Percentiles rank a stretch among this genome's conserved stretches.
Evolutionary conservation across 768 basidiomycete genomes (phyloP).

Genomic region (Tricholoma flavovirens): DNA sequence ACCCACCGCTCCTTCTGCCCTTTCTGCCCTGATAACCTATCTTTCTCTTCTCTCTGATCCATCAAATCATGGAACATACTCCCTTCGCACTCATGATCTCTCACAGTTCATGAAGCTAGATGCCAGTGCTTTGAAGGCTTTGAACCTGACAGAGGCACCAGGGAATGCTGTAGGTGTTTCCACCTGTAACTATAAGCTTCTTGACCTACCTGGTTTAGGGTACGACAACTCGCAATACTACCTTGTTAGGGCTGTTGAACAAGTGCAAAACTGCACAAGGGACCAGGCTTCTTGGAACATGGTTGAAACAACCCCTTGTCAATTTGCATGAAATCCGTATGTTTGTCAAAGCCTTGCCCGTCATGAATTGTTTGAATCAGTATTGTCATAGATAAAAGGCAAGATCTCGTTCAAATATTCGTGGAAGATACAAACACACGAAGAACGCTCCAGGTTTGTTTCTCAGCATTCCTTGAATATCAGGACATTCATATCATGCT

Average conservation of each 20-base stretch:
- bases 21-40: constrained; percentile 79
- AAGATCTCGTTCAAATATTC: constrained; percentile 83
- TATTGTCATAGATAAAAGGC: constrained; percentile 60
- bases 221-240: constrained; percentile 72
- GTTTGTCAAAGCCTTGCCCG: constrained; percentile 25
- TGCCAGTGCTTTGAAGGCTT: constrained; percentile 86
- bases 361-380: background rate
- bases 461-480: background rate
- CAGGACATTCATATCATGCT: background rate
- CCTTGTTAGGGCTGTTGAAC: constrained; percentile 84
- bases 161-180: constrained; percentile 41
- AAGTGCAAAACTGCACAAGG: constrained; percentile 97
- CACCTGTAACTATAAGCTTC: background rate
- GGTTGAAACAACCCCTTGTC: constrained; percentile 94
- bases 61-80: constrained; percentile 75
- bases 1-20: constrained; percentile 71
- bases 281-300: constrained; percentile 76
- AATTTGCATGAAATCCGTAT: constrained; percentile 89
- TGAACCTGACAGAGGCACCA: constrained; percentile 76
- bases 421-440: constrained; percentile 73
- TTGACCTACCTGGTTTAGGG: constrained; percentile 29
- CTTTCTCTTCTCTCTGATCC: constrained; percentile 74
- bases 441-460: constrained; percentile 61
- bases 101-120: constrained; percentile 95
- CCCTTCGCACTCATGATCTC: constrained; percentile 81